Conservation (phyloP, 495 filamentous ascomycete genomes). For the Xylaria palmicola region DNA sequence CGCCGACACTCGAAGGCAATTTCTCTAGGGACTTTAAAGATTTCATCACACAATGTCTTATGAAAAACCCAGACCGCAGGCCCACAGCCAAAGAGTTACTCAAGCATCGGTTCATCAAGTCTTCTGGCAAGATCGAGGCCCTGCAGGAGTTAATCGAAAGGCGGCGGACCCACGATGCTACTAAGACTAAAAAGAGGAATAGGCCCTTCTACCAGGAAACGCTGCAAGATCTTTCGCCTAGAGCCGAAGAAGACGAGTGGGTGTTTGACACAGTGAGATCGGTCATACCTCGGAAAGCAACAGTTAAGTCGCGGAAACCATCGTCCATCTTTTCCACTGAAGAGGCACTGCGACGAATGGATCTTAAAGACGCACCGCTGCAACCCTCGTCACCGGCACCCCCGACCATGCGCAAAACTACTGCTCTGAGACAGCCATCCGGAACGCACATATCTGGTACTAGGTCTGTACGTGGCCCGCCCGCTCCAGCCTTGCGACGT, state of each 20-base stretch:
- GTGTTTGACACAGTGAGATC: slow-evolving; percentile 95
- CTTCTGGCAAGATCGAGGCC: slow-evolving; percentile 78
- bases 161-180: slow-evolving; percentile 74
- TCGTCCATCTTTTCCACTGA: slow-evolving; percentile 52
- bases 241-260: slow-evolving; percentile 81
- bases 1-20: slow-evolving; percentile 80
- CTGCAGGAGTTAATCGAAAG: slow-evolving; percentile 85
- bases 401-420: slow-evolving; percentile 50
- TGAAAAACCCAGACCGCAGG: slow-evolving; percentile 82
- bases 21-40: slow-evolving; percentile 93
- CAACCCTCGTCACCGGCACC: slow-evolving; percentile 48
- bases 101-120: slow-evolving; percentile 82
- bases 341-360: slow-evolving; percentile 58
- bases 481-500: slow-evolving; percentile 59
- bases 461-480: slow-evolving; percentile 47
- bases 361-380: slow-evolving; percentile 56
- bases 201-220: slow-evolving; percentile 91
- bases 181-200: slow-evolving; percentile 55
- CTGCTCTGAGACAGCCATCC: slow-evolving; percentile 55
- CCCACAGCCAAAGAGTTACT: slow-evolving; percentile 88
- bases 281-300: slow-evolving; percentile 40
- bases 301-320: slow-evolving; percentile 50
- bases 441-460: slow-evolving; percentile 42
- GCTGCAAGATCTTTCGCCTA: slow-evolving; percentile 68
- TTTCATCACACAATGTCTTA: slow-evolving; percentile 83